Conservation (phyloP, 306 rosid genomes). For the Rosa chinensis region DNA sequence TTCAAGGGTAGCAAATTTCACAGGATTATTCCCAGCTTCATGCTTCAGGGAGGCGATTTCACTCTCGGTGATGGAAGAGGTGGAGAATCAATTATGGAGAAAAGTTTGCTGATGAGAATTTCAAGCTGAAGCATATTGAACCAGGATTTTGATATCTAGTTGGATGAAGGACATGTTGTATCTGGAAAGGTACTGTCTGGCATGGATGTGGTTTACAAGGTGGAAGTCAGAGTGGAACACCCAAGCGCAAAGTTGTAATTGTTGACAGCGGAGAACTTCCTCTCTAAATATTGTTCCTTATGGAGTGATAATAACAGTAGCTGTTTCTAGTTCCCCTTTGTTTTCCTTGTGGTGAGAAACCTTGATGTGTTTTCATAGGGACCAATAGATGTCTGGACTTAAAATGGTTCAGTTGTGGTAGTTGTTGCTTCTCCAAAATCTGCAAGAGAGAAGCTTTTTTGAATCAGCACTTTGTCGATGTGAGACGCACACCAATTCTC, state of each 20-base stretch:
- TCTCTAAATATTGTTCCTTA: conserved; percentile 30
- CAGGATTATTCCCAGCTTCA: too few species aligned
- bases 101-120: conserved; percentile 89
- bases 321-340: neutral
- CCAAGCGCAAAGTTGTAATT: conserved; percentile 83
- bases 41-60: conserved; percentile 99
- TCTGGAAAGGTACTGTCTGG: conserved; percentile 94
- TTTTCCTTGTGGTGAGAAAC: neutral
- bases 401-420: too few species aligned
- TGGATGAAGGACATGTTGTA: conserved; percentile 94
- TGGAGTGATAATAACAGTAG: neutral
- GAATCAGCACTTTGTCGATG: too few species aligned
- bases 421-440: too few species aligned
- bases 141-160: conserved; percentile 69
- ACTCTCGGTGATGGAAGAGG: conserved; percentile 95
- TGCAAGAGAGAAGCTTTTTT: too few species aligned
- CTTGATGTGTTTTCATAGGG: neutral
- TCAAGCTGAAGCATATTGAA: conserved; percentile 87
- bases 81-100: conserved; percentile 93
- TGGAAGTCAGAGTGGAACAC: conserved; percentile 85
- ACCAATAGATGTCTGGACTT: neutral
- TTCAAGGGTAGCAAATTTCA: too few species aligned
- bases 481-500: too few species aligned
- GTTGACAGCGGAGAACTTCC: too few species aligned
- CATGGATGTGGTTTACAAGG: conserved; percentile 91